Conservation (phyloP, 768 basidiomycete species). For the Psilocybe sp. region DNA sequence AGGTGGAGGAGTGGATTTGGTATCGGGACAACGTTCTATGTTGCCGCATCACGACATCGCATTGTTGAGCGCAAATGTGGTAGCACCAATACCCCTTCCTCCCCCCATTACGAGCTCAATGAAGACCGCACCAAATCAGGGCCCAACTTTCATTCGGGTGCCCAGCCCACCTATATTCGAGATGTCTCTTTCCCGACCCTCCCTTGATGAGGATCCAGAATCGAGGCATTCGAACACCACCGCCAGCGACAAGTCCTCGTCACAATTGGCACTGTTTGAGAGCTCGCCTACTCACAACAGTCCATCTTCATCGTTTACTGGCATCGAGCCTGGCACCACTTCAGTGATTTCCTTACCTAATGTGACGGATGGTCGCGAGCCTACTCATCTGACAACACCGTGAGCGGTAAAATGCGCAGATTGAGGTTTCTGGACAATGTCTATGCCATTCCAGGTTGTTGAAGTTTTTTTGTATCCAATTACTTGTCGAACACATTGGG, state of each 20-base stretch:
- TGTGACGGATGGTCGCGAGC: no score
- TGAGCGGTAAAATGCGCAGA: no score
- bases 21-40: slow-evolving; percentile 32
- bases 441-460: no score
- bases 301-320: slow-evolving; percentile 34
- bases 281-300: slow-evolving; percentile 33
- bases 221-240: slow-evolving; percentile 15
- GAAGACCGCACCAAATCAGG: slow-evolving; percentile 15
- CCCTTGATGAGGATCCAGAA: slow-evolving; percentile 18
- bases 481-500: no score
- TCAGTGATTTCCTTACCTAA: no score
- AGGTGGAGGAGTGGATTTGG: slow-evolving; percentile 61
- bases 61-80: slow-evolving; percentile 2
- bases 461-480: no score
- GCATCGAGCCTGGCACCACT: slow-evolving; percentile 51
- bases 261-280: slow-evolving; percentile 37
- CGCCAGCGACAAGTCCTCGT: slow-evolving; percentile 19
- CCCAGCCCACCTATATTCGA: slow-evolving; percentile 32
- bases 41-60: slow-evolving; percentile 23
- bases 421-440: no score
- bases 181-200: slow-evolving; percentile 10
- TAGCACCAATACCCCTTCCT: no score
- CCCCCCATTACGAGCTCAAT: no score
- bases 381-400: no score
- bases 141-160: slow-evolving; percentile 37